Conservation (phyloP, 2,329 filamentous ascomycete genomes). For the Emmonsia crescens region DNA sequence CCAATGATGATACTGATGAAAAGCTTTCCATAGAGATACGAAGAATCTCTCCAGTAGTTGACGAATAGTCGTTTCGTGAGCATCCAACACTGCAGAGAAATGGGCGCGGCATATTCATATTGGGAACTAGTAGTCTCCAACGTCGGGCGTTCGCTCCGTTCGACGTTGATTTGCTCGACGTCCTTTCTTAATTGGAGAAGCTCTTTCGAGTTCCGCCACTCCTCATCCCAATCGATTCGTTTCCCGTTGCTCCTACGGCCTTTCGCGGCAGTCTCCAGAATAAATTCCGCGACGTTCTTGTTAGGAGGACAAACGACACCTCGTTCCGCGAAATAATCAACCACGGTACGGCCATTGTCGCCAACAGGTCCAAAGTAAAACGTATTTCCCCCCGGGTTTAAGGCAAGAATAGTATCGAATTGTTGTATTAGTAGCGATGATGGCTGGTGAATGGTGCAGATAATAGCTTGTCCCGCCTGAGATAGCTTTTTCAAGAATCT, state of each 20-base stretch:
- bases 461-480: constrained; percentile 56
- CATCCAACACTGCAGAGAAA: constrained; percentile 50
- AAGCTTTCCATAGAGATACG: constrained; percentile 66
- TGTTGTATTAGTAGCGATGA: constrained; percentile 58
- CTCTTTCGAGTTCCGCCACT: constrained; percentile 58
- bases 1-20: constrained; percentile 61
- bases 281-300: constrained; percentile 57
- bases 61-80: constrained; percentile 60
- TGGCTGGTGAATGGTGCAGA: constrained; percentile 66
- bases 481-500: constrained; percentile 58
- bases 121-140: constrained; percentile 34
- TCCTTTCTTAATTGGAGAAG: constrained; percentile 49
- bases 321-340: constrained; percentile 55
- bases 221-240: constrained; percentile 60
- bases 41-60: constrained; percentile 66
- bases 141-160: constrained; percentile 41
- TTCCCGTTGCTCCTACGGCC: constrained; percentile 44
- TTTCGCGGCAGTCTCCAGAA: constrained; percentile 54
- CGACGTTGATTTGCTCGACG: constrained; percentile 52
- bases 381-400: constrained; percentile 58
- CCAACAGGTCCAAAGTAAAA: constrained; percentile 67
- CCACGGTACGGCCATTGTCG: constrained; percentile 52
- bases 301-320: constrained; percentile 55
- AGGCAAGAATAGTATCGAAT: constrained; percentile 62
- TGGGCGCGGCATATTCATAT: constrained; percentile 55